These are phyloP conservation scores for Umbelopsis sp. DNA, from an alignment of 371 early-diverging fungal genomes.

Conservation along the genomic window DNA sequence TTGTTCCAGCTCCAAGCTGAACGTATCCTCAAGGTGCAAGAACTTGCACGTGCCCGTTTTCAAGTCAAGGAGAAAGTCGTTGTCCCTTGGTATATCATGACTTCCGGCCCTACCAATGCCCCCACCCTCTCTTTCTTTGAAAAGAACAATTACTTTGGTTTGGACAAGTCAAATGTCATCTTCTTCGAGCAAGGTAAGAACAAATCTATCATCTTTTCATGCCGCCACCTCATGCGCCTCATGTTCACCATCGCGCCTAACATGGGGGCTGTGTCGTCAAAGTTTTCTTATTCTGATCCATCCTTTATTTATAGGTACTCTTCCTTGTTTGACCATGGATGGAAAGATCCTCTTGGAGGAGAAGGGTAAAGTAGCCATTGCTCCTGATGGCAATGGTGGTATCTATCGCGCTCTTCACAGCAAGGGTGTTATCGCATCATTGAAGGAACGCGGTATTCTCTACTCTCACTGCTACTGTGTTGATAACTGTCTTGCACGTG, in stretches of 20 bases:
- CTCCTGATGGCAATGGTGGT: constrained; percentile 87
- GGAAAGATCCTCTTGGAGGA: constrained; percentile 90
- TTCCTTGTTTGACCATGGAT: constrained; percentile 81
- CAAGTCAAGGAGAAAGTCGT: constrained; percentile 42
- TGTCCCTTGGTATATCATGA: constrained; percentile 97
- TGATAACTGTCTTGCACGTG: constrained; percentile 94
- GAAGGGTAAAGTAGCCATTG: constrained; percentile 71
- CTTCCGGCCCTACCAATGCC: constrained; percentile 87
- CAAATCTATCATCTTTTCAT: not conserved
- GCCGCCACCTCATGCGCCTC: not conserved
- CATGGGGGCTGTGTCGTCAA: not conserved
- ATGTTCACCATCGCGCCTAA: too few relatives aligned
- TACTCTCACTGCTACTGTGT: constrained; percentile 93
- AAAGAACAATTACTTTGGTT: constrained; percentile 79
- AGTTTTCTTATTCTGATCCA: constrained; percentile 5
- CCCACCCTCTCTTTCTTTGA: constrained; percentile 82
- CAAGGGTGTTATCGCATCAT: constrained; percentile 77
- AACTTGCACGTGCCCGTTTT: constrained; percentile 58
- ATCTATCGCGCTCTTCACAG: constrained; percentile 79
- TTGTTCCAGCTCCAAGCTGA: constrained; percentile 94
- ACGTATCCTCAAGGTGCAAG: constrained; percentile 85
- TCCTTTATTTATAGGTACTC: constrained; percentile 58
- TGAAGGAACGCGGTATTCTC: constrained; percentile 76
- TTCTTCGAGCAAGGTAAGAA: constrained; percentile 85
- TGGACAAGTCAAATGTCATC: constrained; percentile 76